A percentile compares a stretch with the other conserved stretches of the same genome.
Conservation (phyloP, 164 flowering plant genomes). For the Houttuynia cordata region DNA sequence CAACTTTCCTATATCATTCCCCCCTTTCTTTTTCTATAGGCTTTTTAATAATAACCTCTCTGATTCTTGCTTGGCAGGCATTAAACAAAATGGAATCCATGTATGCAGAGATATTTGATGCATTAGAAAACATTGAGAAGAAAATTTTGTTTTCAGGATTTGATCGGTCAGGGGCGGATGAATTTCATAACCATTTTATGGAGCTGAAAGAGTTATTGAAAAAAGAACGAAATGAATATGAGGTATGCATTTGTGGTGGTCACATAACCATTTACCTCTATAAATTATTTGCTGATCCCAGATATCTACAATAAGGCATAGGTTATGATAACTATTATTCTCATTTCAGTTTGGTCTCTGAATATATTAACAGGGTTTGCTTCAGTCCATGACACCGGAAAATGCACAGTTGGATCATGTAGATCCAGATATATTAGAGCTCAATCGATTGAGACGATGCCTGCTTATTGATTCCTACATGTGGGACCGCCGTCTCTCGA, state of each 20-base stretch:
- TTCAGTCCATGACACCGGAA: slow-evolving; percentile 28
- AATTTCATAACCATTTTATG: slow-evolving; percentile 35
- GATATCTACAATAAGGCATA: neutral
- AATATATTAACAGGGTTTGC: slow-evolving; percentile 31
- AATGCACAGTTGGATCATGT: slow-evolving; percentile 12
- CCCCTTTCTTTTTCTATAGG: neutral
- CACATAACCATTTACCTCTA: no score
- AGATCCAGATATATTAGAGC: slow-evolving; percentile 52
- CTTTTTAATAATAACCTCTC: neutral
- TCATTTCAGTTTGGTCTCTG: neutral
- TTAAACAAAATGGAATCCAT: slow-evolving; percentile 46
- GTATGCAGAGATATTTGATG: slow-evolving; percentile 49
- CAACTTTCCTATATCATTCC: neutral
- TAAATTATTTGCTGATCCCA: neutral
- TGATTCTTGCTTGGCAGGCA: slow-evolving; percentile 31
- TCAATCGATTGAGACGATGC: slow-evolving; percentile 57
- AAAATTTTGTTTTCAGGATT: slow-evolving; percentile 25
- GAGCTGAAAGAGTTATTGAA: slow-evolving; percentile 51
- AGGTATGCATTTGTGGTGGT: slow-evolving; percentile 36
- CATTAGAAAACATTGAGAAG: slow-evolving; percentile 42
- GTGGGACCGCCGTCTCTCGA: slow-evolving; percentile 66
- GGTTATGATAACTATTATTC: neutral
- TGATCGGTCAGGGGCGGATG: slow-evolving; percentile 25
- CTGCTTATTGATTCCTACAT: slow-evolving; percentile 54
- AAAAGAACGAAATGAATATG: slow-evolving; percentile 53